Conservation (phyloP, 371 early-diverging fungal genomes). For the Rhizopus arrhizus region DNA sequence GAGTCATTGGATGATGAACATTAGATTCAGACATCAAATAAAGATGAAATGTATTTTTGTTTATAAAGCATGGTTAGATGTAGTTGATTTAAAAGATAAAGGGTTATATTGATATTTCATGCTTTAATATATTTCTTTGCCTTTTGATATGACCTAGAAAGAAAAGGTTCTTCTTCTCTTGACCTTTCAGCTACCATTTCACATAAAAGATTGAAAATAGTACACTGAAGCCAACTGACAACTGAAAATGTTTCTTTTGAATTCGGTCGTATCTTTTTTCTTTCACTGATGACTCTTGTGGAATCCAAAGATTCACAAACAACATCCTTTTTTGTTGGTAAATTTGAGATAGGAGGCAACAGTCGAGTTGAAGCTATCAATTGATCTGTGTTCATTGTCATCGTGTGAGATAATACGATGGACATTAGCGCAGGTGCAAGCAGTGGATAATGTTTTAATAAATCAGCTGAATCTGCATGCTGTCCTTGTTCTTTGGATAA, state of each 20-base stretch:
- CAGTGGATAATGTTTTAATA: conserved; percentile 40
- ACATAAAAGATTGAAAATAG: not conserved
- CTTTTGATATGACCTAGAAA: conserved; percentile 14
- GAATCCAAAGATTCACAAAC: too few relatives aligned
- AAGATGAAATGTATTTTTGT: too few relatives aligned
- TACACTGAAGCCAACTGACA: not conserved
- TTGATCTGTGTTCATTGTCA: conserved; percentile 46
- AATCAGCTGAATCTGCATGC: conserved; percentile 2
- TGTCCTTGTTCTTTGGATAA: conserved; percentile 27
- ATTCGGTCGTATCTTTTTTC: not conserved
- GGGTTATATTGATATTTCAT: too few relatives aligned
- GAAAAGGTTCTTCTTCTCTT: not conserved
- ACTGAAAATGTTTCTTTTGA: not conserved
- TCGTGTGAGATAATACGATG: conserved; percentile 46
- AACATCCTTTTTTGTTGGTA: too few relatives aligned
- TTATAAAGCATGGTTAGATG: too few relatives aligned
- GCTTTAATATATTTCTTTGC: conserved; percentile 16
- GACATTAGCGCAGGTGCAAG: conserved; percentile 53
- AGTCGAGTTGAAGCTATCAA: conserved; percentile 32
- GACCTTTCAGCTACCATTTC: not conserved
- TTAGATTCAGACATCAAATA: too few relatives aligned
- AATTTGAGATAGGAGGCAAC: not conserved
- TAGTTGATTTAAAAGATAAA: too few relatives aligned
- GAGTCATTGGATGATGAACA: not conserved
- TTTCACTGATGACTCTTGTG: not conserved